Evolutionary conservation across 305 asterid genomes (phyloP).

Genomic region (Fraxinus latifolia): DNA sequence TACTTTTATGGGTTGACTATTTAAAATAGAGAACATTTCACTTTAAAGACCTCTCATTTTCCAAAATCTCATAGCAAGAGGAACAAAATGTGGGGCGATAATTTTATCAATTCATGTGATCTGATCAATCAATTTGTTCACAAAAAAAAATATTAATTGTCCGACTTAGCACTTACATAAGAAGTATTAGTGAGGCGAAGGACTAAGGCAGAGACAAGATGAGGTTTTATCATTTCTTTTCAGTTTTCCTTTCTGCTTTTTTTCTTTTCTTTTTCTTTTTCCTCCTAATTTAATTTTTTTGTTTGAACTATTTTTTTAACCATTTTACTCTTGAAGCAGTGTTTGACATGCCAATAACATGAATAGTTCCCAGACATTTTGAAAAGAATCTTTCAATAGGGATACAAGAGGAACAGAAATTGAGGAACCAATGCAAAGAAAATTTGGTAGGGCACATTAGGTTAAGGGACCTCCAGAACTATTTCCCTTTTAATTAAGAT

Average conservation of each 20-base stretch:
- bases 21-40: background rate
- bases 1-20: too few relatives aligned
- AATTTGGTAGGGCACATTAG: background rate
- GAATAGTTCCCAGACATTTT: background rate
- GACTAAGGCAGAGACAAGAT: background rate
- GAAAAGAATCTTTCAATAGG: background rate
- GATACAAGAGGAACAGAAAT: background rate
- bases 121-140: background rate
- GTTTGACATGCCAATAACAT: background rate
- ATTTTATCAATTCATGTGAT: background rate
- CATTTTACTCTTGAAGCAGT: background rate
- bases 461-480: background rate
- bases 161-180: background rate
- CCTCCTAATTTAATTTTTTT: background rate
- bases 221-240: background rate
- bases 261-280: background rate
- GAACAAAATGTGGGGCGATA: background rate
- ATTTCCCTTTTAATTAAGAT: constrained; percentile 1
- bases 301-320: background rate
- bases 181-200: background rate
- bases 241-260: background rate
- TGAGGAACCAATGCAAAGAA: background rate
- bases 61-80: background rate
- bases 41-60: background rate
- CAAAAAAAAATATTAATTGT: background rate